Base-by-base conservation (phyloP, 2,329 filamentous ascomycete genomes). In the Venturia nashicola region DNA sequence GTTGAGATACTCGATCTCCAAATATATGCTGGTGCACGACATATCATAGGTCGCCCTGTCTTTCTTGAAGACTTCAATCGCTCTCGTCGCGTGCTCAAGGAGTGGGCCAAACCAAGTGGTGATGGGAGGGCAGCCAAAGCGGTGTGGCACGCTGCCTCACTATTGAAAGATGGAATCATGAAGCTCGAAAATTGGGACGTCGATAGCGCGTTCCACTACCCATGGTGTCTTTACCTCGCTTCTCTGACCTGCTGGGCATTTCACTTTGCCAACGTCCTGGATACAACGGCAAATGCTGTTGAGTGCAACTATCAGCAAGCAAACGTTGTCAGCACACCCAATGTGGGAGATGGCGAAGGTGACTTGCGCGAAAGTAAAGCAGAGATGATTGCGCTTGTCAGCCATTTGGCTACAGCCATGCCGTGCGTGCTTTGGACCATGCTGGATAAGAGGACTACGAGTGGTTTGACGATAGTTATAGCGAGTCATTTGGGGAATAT, bases 1-100 rank as follows among this genome's bases (percentile, higher is more conserved):
- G 80, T 82, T 7, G 83, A 85, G 18, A 81, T 86, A 48, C 73
- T 86, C 0, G 83, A 86, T 67, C 73, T 86, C 0, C 84, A 87
- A 67, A 85, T 86, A 51, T 83, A 82, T 55, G 84, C 83, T 0
- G 84, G 84, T 0, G 81, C 83, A 3, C 72, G 77, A 0, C 79
- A 86, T 59, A 86, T 87, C 34, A 76, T 86, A 0, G 83, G 84
- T 0, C 76, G 82, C 0, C 77, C 79, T 0, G 82, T 85, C 1
- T 77, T 77, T 8, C 75, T 75, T 4, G 69, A 71, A 18, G 83
- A 85, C 66, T 81, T 81, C 60, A 72, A 76, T 4, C 77, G 78
- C 59, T 84, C 76, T 2, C 79, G 76, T n/a, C 75, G 73, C 40
- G 75, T 77, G 2, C 78, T 84, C n/a, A 81, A 78, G 70, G 76